Conservation (phyloP, 2,329 filamentous ascomycete species). For the Fusarium fracticaudum region DNA sequence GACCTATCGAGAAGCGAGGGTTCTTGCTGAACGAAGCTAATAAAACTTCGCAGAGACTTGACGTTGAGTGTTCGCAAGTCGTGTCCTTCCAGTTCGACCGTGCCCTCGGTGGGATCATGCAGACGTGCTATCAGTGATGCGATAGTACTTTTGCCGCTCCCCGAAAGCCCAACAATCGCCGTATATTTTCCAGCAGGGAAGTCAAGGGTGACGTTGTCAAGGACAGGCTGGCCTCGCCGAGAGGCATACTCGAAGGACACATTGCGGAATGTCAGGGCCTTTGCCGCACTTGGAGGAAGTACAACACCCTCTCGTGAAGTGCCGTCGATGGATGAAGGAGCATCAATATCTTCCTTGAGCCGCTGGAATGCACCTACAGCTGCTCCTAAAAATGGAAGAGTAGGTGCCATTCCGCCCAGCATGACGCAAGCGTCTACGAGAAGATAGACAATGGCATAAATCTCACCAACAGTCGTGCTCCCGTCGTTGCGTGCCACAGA, state of each 20-base stretch:
- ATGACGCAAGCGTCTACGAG: neutral
- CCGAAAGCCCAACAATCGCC: neutral
- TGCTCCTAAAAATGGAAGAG: neutral
- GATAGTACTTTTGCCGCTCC: neutral
- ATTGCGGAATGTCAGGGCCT: neutral
- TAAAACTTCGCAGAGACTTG: neutral
- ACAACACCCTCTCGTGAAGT: neutral
- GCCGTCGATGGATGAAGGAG: neutral
- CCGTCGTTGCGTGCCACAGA: neutral
- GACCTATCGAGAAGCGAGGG: neutral
- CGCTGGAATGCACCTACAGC: neutral
- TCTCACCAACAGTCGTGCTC: neutral
- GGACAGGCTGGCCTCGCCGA: neutral
- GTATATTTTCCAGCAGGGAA: neutral
- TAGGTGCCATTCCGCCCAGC: neutral
- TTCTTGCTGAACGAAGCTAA: neutral
- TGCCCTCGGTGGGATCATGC: neutral
- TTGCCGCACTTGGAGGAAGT: neutral
- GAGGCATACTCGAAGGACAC: neutral
- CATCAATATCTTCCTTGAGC: neutral
- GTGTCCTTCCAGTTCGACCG: neutral
- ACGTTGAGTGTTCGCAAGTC: neutral
- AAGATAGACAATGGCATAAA: neutral
- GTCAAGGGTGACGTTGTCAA: neutral
- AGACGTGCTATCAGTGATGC: neutral